Evolutionary conservation across 1,139 yeast genomes (phyloP).

Genomic region (Yamadazyma dendronema): DNA sequence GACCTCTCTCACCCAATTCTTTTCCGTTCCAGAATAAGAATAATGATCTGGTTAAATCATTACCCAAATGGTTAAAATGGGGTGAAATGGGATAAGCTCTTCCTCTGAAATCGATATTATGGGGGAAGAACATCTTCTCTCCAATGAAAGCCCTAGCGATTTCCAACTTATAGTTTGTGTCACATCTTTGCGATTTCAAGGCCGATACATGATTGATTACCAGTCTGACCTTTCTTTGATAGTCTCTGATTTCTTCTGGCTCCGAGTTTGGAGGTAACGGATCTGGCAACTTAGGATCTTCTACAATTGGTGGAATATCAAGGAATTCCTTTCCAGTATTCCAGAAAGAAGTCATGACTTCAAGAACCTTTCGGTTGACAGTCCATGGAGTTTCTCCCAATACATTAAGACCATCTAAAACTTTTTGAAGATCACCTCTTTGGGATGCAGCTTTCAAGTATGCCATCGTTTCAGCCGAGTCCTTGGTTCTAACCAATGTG

Average conservation of each 20-base stretch:
- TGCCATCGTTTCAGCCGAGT: conserved; percentile 87
- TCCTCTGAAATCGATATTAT: conserved; percentile 91
- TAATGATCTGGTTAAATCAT: conserved; percentile 85
- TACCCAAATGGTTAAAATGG: conserved; percentile 77
- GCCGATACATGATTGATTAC: conserved; percentile 61
- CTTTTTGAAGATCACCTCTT: conserved; percentile 58
- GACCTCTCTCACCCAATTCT: conserved; percentile 69
- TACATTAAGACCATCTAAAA: conserved; percentile 82
- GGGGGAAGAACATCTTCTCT: conserved; percentile 90
- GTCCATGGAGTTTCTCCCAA: conserved; percentile 94
- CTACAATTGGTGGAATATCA: conserved; percentile 70
- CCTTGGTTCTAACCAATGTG: conserved; percentile 70
- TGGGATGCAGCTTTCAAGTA: conserved; percentile 83
- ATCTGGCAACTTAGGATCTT: conserved; percentile 58
- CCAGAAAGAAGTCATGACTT: conserved; percentile 77
- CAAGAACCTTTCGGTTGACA: conserved; percentile 68
- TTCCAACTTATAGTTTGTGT: conserved; percentile 86
- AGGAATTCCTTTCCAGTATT: conserved; percentile 76
- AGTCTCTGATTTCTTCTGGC: conserved; percentile 67
- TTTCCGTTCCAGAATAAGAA: conserved; percentile 88
- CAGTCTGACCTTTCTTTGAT: conserved; percentile 60
- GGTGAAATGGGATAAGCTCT: conserved; percentile 95
- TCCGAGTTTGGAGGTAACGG: conserved; percentile 68
- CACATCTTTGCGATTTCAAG: conserved; percentile 86
- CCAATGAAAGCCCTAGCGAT: conserved; percentile 91